Percentiles rank a stretch among this genome's conserved stretches.
Conservation (phyloP, 202 grass and related monocot species). For the Zoysia matrella region DNA sequence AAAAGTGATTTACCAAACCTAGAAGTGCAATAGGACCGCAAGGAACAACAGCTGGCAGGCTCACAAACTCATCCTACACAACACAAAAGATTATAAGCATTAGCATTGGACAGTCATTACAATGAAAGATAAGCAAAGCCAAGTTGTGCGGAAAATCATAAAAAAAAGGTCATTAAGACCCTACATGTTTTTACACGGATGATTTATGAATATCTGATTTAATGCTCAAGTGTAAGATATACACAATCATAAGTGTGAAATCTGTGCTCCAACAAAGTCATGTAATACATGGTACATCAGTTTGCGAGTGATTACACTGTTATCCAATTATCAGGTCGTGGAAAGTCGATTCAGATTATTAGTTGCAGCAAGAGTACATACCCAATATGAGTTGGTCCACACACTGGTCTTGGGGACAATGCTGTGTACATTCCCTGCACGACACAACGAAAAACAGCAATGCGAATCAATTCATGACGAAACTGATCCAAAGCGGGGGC, state of each 20-base stretch:
- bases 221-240: not conserved
- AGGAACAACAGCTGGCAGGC: slow-evolving; percentile 76
- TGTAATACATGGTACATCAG: not conserved
- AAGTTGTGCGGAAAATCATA: not conserved
- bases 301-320: not conserved
- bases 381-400: slow-evolving; percentile 95
- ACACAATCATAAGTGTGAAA: slow-evolving; percentile 4
- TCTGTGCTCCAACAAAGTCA: not conserved
- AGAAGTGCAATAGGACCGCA: slow-evolving; percentile 84
- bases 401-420: slow-evolving; percentile 70
- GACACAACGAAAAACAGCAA: slow-evolving; percentile 8
- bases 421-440: slow-evolving; percentile 86
- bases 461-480: slow-evolving; percentile 20
- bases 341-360: not conserved
- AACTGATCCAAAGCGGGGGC: slow-evolving; percentile 6
- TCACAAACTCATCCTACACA: slow-evolving; percentile 87
- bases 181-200: not conserved
- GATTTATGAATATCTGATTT: not conserved
- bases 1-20: slow-evolving; percentile 82
- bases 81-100: slow-evolving; percentile 23
- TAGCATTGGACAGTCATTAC: not conserved
- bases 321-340: not conserved
- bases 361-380: slow-evolving; percentile 35
- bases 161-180: not conserved
- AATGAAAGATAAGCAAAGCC: not conserved